Evolutionary conservation across 2,329 filamentous ascomycete genomes (phyloP), one percentile per base, ranked within the genome.

Genomic region (Talaromyces sp.): DNA sequence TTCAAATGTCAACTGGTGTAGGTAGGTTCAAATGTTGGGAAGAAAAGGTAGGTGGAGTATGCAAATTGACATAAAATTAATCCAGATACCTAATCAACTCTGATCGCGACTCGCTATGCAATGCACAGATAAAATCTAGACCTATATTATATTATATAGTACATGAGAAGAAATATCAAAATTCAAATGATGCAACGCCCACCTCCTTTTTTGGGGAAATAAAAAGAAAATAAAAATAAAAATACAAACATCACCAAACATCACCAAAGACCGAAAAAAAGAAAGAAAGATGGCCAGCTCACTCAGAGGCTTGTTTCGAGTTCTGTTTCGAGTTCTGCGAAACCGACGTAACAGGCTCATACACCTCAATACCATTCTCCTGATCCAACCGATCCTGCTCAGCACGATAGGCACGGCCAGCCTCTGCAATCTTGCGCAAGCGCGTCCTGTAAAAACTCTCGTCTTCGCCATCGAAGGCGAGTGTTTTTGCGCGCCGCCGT

Each of bases 371-470:
- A 2, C 80, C 80, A 25, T 75, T 69, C 53, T 74, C 69, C 61
- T 79, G 73, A 61, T 88, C 84, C 32, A 81, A 69, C 68, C 79
- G 67, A 60, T 86, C 82, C 70, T 88, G 78, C 64, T 75, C 63
- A 59, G 79, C 69, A 62, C 91, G 84, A 74, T 84, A 89, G 56
- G 72, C 63, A 51, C 83, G 81, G 8, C 92, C 91, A 58, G 78
- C 70, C 13, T 78, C 67, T 58, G 82, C 86, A 65, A 85, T 72
- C 1, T 64, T 62, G 11, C 72, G 71, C 55, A 80, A 63, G 49
- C 66, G 66, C 25, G 63, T 63, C 25, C 76, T 67, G 59, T 86
- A 85, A 70, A 78, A 80, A 27, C 77, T 73, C 2, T 70, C 67
- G 15, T 80, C 75, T 13, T 75, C 72, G 63, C 71, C 72, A 30